These are phyloP conservation scores for Globisporangium echinulatum DNA, from an alignment of 352 stramenopile genomes.

Conservation along the genomic window DNA sequence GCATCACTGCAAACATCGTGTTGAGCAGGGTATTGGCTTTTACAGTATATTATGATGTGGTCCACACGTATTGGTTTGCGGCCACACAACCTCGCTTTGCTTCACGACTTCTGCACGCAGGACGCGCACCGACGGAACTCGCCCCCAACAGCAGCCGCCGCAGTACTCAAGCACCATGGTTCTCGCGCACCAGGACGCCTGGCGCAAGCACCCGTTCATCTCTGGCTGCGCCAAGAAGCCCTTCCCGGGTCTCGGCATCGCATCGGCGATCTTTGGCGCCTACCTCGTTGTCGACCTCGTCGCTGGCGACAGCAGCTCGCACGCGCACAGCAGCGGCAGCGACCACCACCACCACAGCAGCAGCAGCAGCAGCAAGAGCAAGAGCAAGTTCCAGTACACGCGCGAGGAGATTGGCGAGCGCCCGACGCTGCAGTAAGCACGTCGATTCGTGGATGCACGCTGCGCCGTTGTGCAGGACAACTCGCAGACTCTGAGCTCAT, in stretches of 20 bases:
- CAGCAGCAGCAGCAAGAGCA: conserved; percentile 23
- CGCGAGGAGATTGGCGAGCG: conserved; percentile 55
- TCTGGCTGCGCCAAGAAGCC: conserved; percentile 78
- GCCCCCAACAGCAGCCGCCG: neutral
- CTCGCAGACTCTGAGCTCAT: neutral
- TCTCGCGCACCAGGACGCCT: conserved; percentile 83
- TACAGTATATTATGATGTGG: no score
- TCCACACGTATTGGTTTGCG: neutral
- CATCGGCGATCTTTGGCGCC: conserved; percentile 69
- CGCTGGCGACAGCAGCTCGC: conserved; percentile 30
- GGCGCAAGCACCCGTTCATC: conserved; percentile 86
- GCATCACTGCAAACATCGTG: no score
- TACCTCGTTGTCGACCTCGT: conserved; percentile 71
- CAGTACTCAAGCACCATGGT: conserved; percentile 42
- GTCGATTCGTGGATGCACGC: no score
- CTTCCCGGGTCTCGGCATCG: conserved; percentile 70
- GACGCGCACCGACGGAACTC: conserved; percentile 12
- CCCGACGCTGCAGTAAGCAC: conserved; percentile 33
- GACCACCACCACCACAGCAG: conserved; percentile 16
- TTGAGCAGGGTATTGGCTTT: no score
- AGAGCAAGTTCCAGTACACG: conserved; percentile 47
- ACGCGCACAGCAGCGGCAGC: conserved; percentile 16
- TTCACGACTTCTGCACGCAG: no score
- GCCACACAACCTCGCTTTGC: neutral
- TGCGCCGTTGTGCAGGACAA: no score